Percentiles rank a stretch among this genome's conserved stretches.
Evolutionary conservation across 2,329 filamentous ascomycete species (phyloP).

Genomic region (Blumeriella jaapii): DNA sequence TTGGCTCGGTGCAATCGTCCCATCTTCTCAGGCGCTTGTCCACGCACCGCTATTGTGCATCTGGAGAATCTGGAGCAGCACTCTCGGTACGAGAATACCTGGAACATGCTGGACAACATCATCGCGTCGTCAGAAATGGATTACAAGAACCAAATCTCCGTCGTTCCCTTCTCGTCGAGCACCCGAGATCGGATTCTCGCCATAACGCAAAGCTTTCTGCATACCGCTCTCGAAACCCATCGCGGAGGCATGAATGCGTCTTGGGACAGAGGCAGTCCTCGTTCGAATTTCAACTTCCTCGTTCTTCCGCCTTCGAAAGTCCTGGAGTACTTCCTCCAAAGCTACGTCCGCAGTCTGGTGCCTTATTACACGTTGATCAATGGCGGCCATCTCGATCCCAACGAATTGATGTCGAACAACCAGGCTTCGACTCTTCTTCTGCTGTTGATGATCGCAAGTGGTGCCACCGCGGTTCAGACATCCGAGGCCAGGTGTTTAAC

Average conservation of each 20-base stretch:
- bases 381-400: conserved; percentile 49
- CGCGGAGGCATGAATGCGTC: conserved; percentile 33
- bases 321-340: conserved; percentile 54
- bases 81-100: conserved; percentile 36
- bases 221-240: conserved; percentile 60
- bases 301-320: conserved; percentile 54
- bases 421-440: conserved; percentile 54
- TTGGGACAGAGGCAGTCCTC: conserved; percentile 27
- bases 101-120: conserved; percentile 34
- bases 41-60: conserved; percentile 39
- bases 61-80: conserved; percentile 39
- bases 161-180: conserved; percentile 35
- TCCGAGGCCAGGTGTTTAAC: conserved; percentile 54
- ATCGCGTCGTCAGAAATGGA: conserved; percentile 12
- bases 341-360: conserved; percentile 53
- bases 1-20: conserved; percentile 39
- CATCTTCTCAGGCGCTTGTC: conserved; percentile 34
- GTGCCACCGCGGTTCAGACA: conserved; percentile 53
- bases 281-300: conserved; percentile 48
- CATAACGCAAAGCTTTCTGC: conserved; percentile 58
- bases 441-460: conserved; percentile 62
- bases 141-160: conserved; percentile 23
- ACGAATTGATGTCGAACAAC: conserved; percentile 55
- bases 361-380: conserved; percentile 54
- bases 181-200: conserved; percentile 60